Base-by-base conservation (phyloP, 169 alveolate species). In the Plasmodium adleri region DNA sequence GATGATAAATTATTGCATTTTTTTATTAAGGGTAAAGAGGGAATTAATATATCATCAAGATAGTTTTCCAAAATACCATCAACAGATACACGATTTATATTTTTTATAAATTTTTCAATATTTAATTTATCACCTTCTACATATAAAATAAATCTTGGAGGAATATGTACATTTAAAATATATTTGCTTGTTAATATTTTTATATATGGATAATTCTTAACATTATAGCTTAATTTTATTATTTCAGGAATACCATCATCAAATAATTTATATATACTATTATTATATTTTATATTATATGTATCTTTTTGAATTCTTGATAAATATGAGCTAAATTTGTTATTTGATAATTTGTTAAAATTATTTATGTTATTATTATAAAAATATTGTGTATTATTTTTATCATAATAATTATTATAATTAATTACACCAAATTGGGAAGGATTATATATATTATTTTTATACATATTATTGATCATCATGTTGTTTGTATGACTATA, bases 121-220 rank as follows among this genome's bases (percentile, higher is more conserved):
- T 75, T 87, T 43, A 93, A 90, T 66, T 94, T 92, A 60, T 80
- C 88, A 15, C 97, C 97, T 73, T 95, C 97, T 7, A 93, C 93
- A 28, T 94, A 96, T 49, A 95, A 59, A 62, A 95, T 92, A 72
- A 95, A 93, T 43, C 95, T 92, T 62, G 96, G 96, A 6, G 97
- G 97, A 22, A 95, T 95, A 59, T 93, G 93, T 22, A 92, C 92
- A 60, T 95, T 94, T n/a, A 94, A 80, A 56, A 92, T 92, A 64
- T 91, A 94, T 74, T 87, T 88, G 72, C 86, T 88, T 71, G 92
- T 94, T 24, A 96, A 93, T 15, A 92, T 87, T 59, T 90, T 88
- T 70, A 95, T 90, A 60, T 92, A 92, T 72, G 93, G 89, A 24
- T 92, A 94, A 68, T 95, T 93, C 15, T 87, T 76, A 22, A 94